These are phyloP conservation scores for Syzygium jambos DNA, from an alignment of 345 rosid species.

Conservation along the genomic window DNA sequence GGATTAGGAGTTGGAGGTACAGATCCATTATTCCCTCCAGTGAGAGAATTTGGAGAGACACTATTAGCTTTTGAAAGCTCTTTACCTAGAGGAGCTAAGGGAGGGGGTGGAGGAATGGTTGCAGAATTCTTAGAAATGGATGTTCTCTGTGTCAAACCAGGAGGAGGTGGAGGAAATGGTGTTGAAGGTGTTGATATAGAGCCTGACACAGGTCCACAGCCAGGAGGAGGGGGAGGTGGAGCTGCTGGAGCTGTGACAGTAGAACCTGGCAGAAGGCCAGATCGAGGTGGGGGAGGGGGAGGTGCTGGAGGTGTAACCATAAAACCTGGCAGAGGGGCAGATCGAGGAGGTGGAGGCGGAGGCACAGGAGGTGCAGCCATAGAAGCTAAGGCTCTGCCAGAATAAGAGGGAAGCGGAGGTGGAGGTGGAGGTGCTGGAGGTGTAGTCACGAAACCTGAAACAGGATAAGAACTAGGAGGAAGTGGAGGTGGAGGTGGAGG, in stretches of 20 bases:
- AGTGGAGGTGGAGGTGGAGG: constrained; percentile 3
- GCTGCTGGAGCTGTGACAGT: constrained; percentile 48
- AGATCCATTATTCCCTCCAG: constrained; percentile 26
- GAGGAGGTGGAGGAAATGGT: constrained; percentile 20
- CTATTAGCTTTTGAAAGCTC: neutral
- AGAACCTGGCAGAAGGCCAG: neutral
- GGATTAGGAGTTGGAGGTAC: constrained; percentile 47
- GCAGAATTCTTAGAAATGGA: neutral
- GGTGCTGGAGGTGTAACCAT: constrained; percentile 2
- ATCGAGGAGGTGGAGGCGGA: constrained; percentile 13
- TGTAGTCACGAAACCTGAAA: neutral
- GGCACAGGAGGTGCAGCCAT: neutral
- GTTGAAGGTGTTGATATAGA: constrained; percentile 4
- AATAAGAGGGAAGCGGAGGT: constrained; percentile 3
- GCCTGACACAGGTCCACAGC: constrained; percentile 12
- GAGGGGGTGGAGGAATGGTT: neutral
- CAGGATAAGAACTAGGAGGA: constrained; percentile 6
- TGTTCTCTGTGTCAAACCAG: constrained; percentile 21
- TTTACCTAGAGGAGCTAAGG: constrained; percentile 25
- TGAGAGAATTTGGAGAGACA: constrained; percentile 16
- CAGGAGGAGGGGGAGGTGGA: constrained; percentile 50
- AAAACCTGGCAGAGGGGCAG: neutral
- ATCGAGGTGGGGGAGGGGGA: constrained; percentile 31
- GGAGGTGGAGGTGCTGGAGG: constrained; percentile 24
- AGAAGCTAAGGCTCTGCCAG: neutral